Base-by-base conservation (phyloP, 2,329 filamentous ascomycete species). In the Apiospora hydei region DNA sequence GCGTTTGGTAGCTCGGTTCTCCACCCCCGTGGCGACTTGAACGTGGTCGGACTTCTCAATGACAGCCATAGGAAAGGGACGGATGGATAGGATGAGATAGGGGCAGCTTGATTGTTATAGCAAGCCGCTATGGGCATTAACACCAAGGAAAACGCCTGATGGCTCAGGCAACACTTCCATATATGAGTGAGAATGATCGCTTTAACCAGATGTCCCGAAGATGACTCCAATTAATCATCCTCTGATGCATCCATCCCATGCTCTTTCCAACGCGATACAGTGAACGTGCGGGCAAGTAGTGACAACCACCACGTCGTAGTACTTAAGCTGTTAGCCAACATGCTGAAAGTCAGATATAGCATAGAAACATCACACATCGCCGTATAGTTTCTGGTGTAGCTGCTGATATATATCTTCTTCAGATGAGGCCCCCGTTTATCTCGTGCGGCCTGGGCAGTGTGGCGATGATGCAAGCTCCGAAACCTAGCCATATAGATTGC, bases 61-160 rank as follows among this genome's bases (percentile, higher is more conserved):
- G 18, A 6, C 18, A 3, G 57, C 21, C 57, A 64, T 41, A 0
- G 10, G 21, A 10, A 41, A 13, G 21, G 13, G n/a, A 26, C 3
- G 49, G 3, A 13, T 3, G 14, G 30, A 38, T 16, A 30, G 30
- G 6, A n/a, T n/a, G 16, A 30, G n/a, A 49, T n/a, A n/a, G 16
- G 51, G 16, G 14, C 4, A 7, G 49, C 14, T 30, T 26, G 13
- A 7, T 14, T 26, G 13, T 7, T 26, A 61, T 21, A 26, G 26
- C 16, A 21, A 38, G 1, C 30, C 14, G 26, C 26, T 34, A 18
- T 14, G 26, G 16, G 5, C 26, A 16, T 16, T 34, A 21, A 57
- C 16, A 16, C 1, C 21, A 30, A n/a, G 2, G 7, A 13, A n/a
- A 14, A 6, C 30, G 1, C 4, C 1, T 18, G 1, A n/a, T 11